Evolutionary conservation across 768 basidiomycete genomes (phyloP), one percentile per base, ranked within the genome.

Genomic region (Sistotremastrum suecicum): DNA sequence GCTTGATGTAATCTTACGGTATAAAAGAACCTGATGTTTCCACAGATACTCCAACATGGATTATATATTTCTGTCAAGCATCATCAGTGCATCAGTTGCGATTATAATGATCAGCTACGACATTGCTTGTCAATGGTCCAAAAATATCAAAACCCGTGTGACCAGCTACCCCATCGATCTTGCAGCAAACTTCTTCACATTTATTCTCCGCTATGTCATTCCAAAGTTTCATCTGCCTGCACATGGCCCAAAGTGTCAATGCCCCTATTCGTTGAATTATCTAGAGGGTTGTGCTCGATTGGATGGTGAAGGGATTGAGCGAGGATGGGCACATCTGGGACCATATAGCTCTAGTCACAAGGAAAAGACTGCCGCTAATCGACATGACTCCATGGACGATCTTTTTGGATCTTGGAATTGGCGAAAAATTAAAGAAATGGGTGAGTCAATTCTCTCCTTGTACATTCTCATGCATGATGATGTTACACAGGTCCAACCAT

Each of bases 151-250:
- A 31, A 35, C 29, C 5, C 53, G 58, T 7, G 47, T 61, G 34
- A 7, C 47, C 40, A 42, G 51, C 43, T n/a, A 46, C 0, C 43
- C 38, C 0, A 38, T 43, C 3, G 12, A 37, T 1, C 34, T 62
- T 7, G 42, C 0, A 53, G 7, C 12, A 5, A 7, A 51, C 35
- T 47, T 42, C 12, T 42, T 42, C 0, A 37, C n/a, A 5, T n/a
- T 11, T 4, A 29, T 53, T 29, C n/a, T 58, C 28, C 32, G 48
- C 5, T 54, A 32, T 28, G 53, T 54, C 1, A 53, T 66, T 29
- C 63, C 60, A 1, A 66, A 66, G 46, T 53, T 63, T 2, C 65
- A 66, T 46, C 46, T 61, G 29, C 48, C 45, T 3, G 57, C 54
- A n/a, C 65, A 66, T 39, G 47, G 58, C 9, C 20, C 31, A 2